Percentiles rank a stretch among this genome's conserved stretches.
phyloP scores from a whole-genome alignment of 768 basidiomycete genomes.

The Mycena vitilis region DNA sequence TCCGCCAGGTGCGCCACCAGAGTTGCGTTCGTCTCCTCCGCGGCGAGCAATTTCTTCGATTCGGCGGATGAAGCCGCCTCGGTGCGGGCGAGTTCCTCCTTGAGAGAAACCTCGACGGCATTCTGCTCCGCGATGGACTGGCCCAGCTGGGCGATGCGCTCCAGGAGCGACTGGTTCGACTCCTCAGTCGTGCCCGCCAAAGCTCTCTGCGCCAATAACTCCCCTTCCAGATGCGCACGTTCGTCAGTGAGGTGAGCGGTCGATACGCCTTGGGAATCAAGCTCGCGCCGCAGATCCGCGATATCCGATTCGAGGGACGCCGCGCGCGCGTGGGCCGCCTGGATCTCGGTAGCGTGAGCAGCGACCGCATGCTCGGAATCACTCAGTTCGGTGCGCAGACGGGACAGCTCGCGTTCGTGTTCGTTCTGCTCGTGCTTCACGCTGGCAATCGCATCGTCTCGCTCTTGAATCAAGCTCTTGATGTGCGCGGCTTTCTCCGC shows the following conservation, averaged over 20 bases:
- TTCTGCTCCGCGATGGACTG: constrained; percentile 3
- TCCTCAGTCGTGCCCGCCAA: constrained; percentile 3
- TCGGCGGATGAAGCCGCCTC: constrained; percentile 2
- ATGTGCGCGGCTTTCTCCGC: constrained; percentile 27
- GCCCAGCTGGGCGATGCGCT: constrained; percentile 11
- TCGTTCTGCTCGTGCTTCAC: constrained; percentile 32
- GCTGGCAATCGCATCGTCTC: constrained; percentile 25
- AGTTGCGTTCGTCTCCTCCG: background rate
- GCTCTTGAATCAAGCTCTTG: constrained; percentile 35
- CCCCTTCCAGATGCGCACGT: constrained; percentile 13
- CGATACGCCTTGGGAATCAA: constrained; percentile 16
- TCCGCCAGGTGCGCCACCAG: background rate
- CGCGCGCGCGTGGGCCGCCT: constrained; percentile 21
- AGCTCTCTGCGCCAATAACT: constrained; percentile 8
- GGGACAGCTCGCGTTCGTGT: constrained; percentile 26
- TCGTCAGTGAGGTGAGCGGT: background rate
- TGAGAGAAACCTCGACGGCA: constrained; percentile 11
- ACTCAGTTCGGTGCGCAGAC: constrained; percentile 28
- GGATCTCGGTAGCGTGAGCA: constrained; percentile 9
- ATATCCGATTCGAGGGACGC: constrained; percentile 27
- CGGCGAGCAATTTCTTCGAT: constrained; percentile 1
- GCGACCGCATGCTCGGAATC: constrained; percentile 12
- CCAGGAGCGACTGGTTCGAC: constrained; percentile 10
- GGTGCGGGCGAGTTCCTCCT: constrained; percentile 9
- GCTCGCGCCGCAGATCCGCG: constrained; percentile 21